These are phyloP conservation scores for Senna tora DNA, from an alignment of 306 rosid genomes.

Conservation along the genomic window DNA sequence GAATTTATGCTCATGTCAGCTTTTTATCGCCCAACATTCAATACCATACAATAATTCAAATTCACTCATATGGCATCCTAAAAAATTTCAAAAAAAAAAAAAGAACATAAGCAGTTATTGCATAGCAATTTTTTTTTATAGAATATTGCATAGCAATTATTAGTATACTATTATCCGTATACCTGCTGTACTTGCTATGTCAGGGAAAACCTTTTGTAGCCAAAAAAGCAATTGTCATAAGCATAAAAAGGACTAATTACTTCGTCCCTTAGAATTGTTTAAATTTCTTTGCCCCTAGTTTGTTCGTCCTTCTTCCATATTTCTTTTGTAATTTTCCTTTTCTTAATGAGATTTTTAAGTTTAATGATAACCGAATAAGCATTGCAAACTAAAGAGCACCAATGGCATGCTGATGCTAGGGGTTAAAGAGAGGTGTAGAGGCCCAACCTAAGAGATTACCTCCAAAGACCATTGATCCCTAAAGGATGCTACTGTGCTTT, in stretches of 20 bases:
- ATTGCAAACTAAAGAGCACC: neutral
- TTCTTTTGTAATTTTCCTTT: no score
- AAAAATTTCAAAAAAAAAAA: neutral
- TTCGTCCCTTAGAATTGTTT: neutral
- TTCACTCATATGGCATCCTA: neutral
- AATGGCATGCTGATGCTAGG: no score
- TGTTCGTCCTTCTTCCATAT: neutral
- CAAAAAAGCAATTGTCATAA: neutral
- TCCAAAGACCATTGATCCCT: no score
- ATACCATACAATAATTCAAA: no score
- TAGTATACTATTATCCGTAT: neutral
- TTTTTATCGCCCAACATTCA: no score
- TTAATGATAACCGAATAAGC: neutral
- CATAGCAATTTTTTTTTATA: no score
- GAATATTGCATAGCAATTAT: neutral
- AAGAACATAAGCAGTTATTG: neutral
- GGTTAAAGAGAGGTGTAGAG: no score
- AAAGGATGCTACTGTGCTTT: neutral
- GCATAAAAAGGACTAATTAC: neutral
- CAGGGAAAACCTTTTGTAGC: neutral
- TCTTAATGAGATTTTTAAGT: neutral
- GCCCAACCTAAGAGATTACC: no score
- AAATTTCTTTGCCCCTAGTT: neutral
- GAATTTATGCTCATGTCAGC: no score
- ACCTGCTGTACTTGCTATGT: neutral